A percentile compares a stretch with the other conserved stretches of the same genome.
Evolutionary conservation across 192 early-diverging fungal species (phyloP).

Genomic region (Umbelopsis sp.): DNA sequence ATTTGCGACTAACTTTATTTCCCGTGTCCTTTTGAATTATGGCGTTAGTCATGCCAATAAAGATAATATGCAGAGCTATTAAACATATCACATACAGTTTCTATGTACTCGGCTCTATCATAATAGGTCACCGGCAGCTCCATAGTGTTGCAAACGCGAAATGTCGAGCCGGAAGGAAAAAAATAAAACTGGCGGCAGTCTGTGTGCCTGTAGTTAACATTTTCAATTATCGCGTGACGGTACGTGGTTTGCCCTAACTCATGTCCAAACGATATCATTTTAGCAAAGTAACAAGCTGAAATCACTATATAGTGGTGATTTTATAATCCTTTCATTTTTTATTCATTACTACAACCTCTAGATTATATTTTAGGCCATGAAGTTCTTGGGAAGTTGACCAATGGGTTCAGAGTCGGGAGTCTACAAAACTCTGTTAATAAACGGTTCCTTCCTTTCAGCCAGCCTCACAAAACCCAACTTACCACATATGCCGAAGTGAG

Average conservation of each 20-base stretch:
- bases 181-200: no score
- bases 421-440: constrained; percentile 21
- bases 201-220: no score
- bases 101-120: constrained; percentile 88
- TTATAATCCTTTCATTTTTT: not conserved
- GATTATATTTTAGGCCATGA: constrained; percentile 25
- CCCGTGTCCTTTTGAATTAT: constrained; percentile 77
- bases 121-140: constrained; percentile 73
- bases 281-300: no score
- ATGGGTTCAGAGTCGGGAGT: constrained; percentile 48
- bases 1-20: constrained; percentile 94
- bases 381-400: constrained; percentile 36
- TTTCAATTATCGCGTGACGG: no score
- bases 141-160: constrained; percentile 47
- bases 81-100: constrained; percentile 65
- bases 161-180: no score
- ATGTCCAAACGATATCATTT: no score
- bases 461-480: constrained; percentile 8
- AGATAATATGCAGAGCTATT: not conserved
- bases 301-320: no score
- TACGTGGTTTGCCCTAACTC: no score
- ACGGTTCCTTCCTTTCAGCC: no score
- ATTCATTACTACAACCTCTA: not conserved
- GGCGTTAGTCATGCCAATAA: not conserved
- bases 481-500: constrained; percentile 75